Conservation (phyloP, 2,329 filamentous ascomycete genomes). For the Neoscytalidium dimidiatum region DNA sequence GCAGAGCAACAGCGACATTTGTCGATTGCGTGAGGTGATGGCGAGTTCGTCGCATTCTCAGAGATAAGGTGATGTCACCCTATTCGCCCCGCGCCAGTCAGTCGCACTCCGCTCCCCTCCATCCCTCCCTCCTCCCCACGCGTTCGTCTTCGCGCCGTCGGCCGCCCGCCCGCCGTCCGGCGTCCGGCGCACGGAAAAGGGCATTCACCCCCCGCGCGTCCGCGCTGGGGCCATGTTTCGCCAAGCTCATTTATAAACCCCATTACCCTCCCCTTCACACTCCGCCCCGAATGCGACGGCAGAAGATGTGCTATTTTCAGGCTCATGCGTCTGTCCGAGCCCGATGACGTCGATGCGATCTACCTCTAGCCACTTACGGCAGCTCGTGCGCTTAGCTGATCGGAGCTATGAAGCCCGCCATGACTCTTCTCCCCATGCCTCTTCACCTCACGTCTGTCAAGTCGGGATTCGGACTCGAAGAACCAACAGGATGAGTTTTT, state of each 20-base stretch:
- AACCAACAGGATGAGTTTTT: too few species aligned
- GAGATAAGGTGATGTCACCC: slow-evolving; percentile 20
- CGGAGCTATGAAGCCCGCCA: not conserved
- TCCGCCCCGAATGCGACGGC: not conserved
- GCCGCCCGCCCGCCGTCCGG: too few species aligned
- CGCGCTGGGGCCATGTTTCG: too few species aligned
- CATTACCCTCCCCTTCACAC: not conserved
- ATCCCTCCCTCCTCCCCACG: too few species aligned
- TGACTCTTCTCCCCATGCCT: too few species aligned
- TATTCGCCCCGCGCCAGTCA: not conserved
- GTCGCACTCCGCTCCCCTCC: not conserved
- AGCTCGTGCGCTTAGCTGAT: not conserved
- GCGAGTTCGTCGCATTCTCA: not conserved
- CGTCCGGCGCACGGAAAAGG: too few species aligned
- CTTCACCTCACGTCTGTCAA: too few species aligned
- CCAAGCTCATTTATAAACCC: not conserved
- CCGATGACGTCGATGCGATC: not conserved
- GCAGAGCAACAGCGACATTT: slow-evolving; percentile 4
- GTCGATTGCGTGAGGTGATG: slow-evolving; percentile 5
- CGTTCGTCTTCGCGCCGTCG: not conserved
- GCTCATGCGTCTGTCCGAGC: not conserved
- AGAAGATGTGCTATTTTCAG: not conserved
- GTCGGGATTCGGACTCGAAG: too few species aligned
- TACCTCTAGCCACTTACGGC: not conserved
- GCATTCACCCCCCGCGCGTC: not conserved